Base-by-base conservation (phyloP, 2,329 filamentous ascomycete genomes). In the Colletotrichum noveboracense region DNA sequence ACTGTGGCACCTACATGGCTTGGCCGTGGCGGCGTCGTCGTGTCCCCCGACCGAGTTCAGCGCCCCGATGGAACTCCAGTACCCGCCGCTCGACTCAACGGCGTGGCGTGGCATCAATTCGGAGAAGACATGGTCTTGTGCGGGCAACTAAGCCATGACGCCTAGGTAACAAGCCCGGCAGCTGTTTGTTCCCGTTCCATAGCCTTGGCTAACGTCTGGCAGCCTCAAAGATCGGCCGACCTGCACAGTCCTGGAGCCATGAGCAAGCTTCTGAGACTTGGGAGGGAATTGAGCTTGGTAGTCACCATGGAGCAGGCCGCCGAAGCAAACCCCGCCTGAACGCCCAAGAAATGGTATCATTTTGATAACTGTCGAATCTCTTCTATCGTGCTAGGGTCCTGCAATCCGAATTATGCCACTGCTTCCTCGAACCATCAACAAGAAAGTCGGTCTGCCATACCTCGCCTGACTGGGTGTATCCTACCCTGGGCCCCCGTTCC, bases 1-100 rank as follows among this genome's bases (percentile, higher is more conserved):
- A 98, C 96, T 0, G 92, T 98, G 80, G 96, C 96, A 5, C 96
- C 96, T 10, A 95, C 93, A 0, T 98, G 95, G 91, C 88, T 98
- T n/a, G 96, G 96, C 3, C 89, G 91, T 75, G 95, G 94, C 4
- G 95, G 95, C 9, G 94, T 98, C 12, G 89, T 92, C 13, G 95
- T 98, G 4, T 93, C 92, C 62, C 96, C 96, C 3, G 87, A 91
- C 24, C 88, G 91, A 38, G 89, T 88, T 55, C 80, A 83, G 4
- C 88, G 89, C 71, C 83, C 85, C 3, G 82, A 88, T 21, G 91
- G 90, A 5, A 85, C 86, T 61, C 88, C 89, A 6, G 84, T 90
- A 64, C 88, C 93, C 8, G 92, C 92, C 1, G 91, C 93, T 18
- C 92, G 93, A 78, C 87, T 97, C 62, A 88, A 85, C 61, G 88